A percentile compares a stretch with the other conserved stretches of the same genome.
Conservation (phyloP, 2,329 filamentous ascomycete genomes). For the Whalleya microplaca region DNA sequence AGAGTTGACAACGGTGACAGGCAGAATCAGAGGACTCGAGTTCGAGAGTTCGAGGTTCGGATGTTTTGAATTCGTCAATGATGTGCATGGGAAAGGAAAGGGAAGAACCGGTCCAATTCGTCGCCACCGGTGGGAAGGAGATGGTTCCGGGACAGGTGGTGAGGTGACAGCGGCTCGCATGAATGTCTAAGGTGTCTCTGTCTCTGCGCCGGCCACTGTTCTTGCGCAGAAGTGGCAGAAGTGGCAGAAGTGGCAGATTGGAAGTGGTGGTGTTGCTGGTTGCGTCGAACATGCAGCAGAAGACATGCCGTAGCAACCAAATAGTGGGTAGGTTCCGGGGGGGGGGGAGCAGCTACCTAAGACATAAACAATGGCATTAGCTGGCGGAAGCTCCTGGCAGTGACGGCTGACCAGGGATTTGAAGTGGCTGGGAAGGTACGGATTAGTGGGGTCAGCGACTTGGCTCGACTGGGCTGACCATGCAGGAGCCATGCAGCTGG, state of each 20-base stretch:
- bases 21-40: not conserved
- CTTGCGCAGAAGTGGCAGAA: not conserved
- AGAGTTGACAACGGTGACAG: not conserved
- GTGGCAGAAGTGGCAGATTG: constrained; percentile 2
- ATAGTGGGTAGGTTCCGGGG: constrained; percentile 25
- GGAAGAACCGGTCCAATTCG: not conserved
- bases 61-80: constrained; percentile 6
- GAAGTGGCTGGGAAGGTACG: constrained; percentile 4
- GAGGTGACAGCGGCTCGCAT: constrained; percentile 15
- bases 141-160: constrained; percentile 13
- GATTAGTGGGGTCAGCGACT: constrained; percentile 10
- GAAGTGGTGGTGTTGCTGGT: constrained; percentile 10
- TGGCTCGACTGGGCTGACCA: constrained; percentile 19
- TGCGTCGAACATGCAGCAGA: no score
- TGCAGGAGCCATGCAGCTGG: constrained; percentile 21
- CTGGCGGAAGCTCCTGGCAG: not conserved
- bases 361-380: constrained; percentile 36
- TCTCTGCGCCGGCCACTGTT: constrained; percentile 16
- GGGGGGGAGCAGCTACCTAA: no score
- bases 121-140: constrained; percentile 9
- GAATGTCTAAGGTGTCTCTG: constrained; percentile 23
- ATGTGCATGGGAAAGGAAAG: constrained; percentile 11
- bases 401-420: constrained; percentile 6
- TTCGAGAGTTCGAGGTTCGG: not conserved
- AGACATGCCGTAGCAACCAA: constrained; percentile 33